Conservation (phyloP, 495 filamentous ascomycete species). For the Filosporella fistucella region DNA sequence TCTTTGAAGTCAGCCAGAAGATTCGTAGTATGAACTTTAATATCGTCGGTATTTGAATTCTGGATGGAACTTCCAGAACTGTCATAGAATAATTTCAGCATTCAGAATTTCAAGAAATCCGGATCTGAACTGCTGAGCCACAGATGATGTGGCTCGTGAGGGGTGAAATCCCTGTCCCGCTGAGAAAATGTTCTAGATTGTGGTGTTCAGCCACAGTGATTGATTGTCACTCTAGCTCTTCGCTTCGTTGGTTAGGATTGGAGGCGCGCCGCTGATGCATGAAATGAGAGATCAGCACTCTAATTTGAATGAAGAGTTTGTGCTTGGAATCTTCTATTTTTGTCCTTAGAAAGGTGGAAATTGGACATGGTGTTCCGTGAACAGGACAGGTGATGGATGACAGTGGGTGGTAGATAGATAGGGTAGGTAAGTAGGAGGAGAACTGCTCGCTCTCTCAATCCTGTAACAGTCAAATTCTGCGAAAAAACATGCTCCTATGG, state of each 20-base stretch:
- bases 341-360: not conserved
- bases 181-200: not conserved
- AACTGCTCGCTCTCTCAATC: not conserved
- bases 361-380: too few species aligned
- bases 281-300: slow-evolving; percentile 3
- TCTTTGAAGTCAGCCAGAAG: too few species aligned
- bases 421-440: not conserved
- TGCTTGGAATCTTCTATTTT: too few species aligned
- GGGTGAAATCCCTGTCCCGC: not conserved
- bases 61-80: too few species aligned
- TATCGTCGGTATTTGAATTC: too few species aligned
- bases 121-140: too few species aligned
- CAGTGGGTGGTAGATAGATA: not conserved
- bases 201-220: not conserved
- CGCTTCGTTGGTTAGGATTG: not conserved
- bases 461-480: not conserved
- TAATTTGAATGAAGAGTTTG: too few species aligned
- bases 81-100: too few species aligned
- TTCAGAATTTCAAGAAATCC: too few species aligned
- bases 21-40: too few species aligned
- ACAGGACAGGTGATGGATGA: not conserved
- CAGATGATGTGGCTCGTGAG: slow-evolving; percentile 3
- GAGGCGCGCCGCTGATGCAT: not conserved
- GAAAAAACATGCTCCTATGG: not conserved
- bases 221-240: not conserved